These are phyloP conservation scores for Candida railenensis DNA, from an alignment of 805 yeast species.

Conservation along the genomic window DNA sequence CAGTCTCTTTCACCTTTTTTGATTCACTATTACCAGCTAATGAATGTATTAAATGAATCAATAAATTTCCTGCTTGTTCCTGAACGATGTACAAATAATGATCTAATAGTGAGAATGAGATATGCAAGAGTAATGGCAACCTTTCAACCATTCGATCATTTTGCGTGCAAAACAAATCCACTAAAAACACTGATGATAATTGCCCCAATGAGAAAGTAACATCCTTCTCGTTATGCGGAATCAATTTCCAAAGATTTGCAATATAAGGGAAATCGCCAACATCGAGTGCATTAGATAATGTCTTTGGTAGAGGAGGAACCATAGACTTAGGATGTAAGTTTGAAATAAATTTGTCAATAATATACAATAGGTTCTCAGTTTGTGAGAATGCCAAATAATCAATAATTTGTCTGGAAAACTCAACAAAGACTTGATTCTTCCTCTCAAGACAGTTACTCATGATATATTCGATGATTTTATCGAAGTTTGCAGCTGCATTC, in stretches of 20 bases:
- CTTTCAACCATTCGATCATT: slow-evolving; percentile 59
- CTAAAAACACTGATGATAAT: slow-evolving; percentile 78
- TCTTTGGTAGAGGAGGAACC: slow-evolving; percentile 65
- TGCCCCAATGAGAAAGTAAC: slow-evolving; percentile 87
- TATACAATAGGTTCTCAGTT: slow-evolving; percentile 43
- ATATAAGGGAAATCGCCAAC: slow-evolving; percentile 62
- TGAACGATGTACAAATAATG: slow-evolving; percentile 84
- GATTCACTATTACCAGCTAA: slow-evolving; percentile 40
- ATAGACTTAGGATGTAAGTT: slow-evolving; percentile 81
- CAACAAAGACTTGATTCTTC: slow-evolving; percentile 72
- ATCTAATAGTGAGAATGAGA: slow-evolving; percentile 77
- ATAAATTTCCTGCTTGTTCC: slow-evolving; percentile 75
- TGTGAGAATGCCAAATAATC: slow-evolving; percentile 65
- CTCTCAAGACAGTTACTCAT: slow-evolving; percentile 65
- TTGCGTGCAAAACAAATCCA: slow-evolving; percentile 71
- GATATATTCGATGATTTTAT: slow-evolving; percentile 69
- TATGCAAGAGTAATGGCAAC: slow-evolving; percentile 75
- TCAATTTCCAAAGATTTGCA: slow-evolving; percentile 66
- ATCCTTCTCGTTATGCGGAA: slow-evolving; percentile 55
- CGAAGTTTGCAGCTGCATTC: slow-evolving; percentile 64
- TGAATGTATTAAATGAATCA: slow-evolving; percentile 70
- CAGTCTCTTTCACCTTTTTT: slow-evolving; percentile 52
- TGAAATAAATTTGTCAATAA: slow-evolving; percentile 60
- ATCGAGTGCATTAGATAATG: slow-evolving; percentile 18
- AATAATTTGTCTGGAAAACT: slow-evolving; percentile 76